Percentiles rank a stretch among this genome's conserved stretches.
Conservation (phyloP, 441 rosid species). For the Adansonia grandidieri region DNA sequence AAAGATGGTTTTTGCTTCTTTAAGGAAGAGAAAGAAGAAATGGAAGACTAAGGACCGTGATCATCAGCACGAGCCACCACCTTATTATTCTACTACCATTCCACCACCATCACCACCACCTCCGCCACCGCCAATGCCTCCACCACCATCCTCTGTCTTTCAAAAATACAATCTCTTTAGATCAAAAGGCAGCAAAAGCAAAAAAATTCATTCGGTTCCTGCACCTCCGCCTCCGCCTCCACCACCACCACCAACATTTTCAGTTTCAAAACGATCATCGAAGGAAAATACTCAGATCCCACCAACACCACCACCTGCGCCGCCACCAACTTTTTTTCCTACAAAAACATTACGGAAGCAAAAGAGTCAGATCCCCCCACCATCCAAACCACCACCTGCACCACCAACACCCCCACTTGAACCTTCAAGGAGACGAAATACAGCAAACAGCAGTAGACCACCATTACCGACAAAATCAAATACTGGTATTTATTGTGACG, state of each 20-base stretch:
- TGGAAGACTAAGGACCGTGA: constrained; percentile 39
- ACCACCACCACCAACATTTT: constrained; percentile 45
- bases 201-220: constrained; percentile 60
- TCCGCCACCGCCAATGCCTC: constrained; percentile 71
- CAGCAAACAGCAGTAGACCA: constrained; percentile 45
- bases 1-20: constrained; percentile 63
- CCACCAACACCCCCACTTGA: constrained; percentile 37
- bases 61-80: constrained; percentile 32
- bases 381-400: constrained; percentile 36
- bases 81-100: constrained; percentile 23
- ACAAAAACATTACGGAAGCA: constrained; percentile 35
- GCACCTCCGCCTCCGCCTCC: constrained; percentile 56
- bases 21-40: constrained; percentile 65
- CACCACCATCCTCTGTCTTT: constrained; percentile 66
- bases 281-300: constrained; percentile 58
- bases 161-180: constrained; percentile 52
- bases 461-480: constrained; percentile 57
- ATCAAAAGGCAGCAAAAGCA: constrained; percentile 59
- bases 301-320: constrained; percentile 53
- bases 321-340: constrained; percentile 30
- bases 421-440: constrained; percentile 34
- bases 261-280: constrained; percentile 53
- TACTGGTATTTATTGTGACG: constrained; percentile 32
- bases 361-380: constrained; percentile 31
- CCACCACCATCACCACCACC: constrained; percentile 59